phyloP scores from a whole-genome alignment of 805 yeast species.

The Saccharomyces kudriavzevii region DNA sequence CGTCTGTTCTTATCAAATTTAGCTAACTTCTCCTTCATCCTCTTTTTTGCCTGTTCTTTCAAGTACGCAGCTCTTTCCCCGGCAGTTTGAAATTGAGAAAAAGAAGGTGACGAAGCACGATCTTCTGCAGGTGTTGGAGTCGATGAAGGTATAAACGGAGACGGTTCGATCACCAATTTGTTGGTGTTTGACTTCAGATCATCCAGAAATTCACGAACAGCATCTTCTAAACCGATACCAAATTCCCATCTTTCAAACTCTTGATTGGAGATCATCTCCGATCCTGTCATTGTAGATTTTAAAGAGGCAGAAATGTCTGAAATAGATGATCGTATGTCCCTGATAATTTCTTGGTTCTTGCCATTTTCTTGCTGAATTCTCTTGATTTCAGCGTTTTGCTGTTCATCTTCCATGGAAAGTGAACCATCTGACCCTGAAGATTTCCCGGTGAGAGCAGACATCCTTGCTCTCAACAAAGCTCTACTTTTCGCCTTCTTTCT shows the following conservation, averaged over 20 bases:
- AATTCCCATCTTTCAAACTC: conserved; percentile 70
- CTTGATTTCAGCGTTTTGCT: conserved; percentile 35
- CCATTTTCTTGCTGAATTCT: conserved; percentile 44
- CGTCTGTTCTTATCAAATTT: conserved; percentile 60
- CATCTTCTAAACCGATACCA: conserved; percentile 65
- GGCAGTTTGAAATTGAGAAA: conserved; percentile 33
- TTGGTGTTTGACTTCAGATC: conserved; percentile 36
- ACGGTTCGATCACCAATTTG: conserved; percentile 3
- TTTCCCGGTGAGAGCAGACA: conserved; percentile 72
- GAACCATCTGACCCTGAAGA: conserved; percentile 1
- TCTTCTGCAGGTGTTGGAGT: conserved; percentile 2
- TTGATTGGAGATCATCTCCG: conserved; percentile 29
- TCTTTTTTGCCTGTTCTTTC: conserved; percentile 71
- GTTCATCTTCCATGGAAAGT: conserved; percentile 2
- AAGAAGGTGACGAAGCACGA: neutral
- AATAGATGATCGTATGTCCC: conserved; percentile 67
- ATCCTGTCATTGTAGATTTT: conserved; percentile 25
- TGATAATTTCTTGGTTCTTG: conserved; percentile 51
- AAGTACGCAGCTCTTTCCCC: conserved; percentile 72
- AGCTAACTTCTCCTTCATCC: conserved; percentile 81
- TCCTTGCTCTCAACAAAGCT: conserved; percentile 71
- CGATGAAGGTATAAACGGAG: neutral
- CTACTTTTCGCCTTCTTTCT: conserved; percentile 71
- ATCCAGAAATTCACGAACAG: conserved; percentile 53
- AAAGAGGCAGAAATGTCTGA: conserved; percentile 44